Base-by-base conservation (phyloP, 805 yeast species). In the Naumovozyma baii region DNA sequence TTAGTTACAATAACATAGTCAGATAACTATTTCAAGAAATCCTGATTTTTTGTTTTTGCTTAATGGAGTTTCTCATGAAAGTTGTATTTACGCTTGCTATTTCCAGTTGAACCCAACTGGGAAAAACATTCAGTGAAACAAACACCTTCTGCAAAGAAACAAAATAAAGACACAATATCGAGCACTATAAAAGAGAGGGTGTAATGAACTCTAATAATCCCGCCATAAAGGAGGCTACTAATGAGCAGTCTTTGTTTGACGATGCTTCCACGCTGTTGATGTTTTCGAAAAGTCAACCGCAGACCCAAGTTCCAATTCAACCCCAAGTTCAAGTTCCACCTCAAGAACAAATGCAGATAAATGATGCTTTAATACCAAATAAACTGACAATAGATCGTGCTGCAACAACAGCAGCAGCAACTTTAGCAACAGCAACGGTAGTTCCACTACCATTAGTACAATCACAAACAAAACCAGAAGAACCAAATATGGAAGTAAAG, bases 391-490 rank as follows among this genome's bases (percentile, higher is more conserved):
- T 15, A 19, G 36, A 48, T 8, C 50, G 49, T 4, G 45, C 46
- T 2, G 47, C 39, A 8, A 36, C 33, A 48, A 80, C 82, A 9
- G 90, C 88, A 0, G 90, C 90, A 2, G 90, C 87, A 4, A 88
- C 90, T 0, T 63, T 83, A 37, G 87, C 87, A 3, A 85, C 83
- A 0, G 90, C 90, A 1, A 87, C 88, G 2, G 83, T 77, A 14
- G 70, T 77, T 7, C 90, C 90, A 1, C 54, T 83, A 28, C 87
- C 86, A 3, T 55, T 72, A n/a, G 7, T 13, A 8, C 31, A 29
- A 22, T 4, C 37, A 40, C 38, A 38, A 28, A 26, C 13, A 14
- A 38, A 37, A 38, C 32, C 37, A 9, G 37, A 22, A 5, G 39
- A 37, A 18, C 41, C 42, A 16, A 42, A 38, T 29, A 40, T 28